phyloP scores from a whole-genome alignment of 441 rosid genomes.

The Populus hybrid region DNA sequence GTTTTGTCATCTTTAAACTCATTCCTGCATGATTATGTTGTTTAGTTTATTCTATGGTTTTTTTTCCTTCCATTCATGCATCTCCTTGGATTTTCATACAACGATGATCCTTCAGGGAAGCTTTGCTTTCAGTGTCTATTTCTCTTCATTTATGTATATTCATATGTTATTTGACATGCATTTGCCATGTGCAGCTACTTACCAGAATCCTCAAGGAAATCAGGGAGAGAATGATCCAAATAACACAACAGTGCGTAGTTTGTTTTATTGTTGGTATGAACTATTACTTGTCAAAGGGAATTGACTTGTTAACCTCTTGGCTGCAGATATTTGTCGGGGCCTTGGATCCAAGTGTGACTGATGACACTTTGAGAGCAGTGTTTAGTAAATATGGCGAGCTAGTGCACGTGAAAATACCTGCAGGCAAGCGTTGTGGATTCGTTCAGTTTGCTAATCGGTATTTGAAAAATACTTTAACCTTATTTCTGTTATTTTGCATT shows the following conservation, averaged over 20 bases:
- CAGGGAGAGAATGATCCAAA: constrained; percentile 89
- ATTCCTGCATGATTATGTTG: not conserved
- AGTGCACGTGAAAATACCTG: constrained; percentile 93
- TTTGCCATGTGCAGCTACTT: constrained; percentile 65
- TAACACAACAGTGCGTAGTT: constrained; percentile 91
- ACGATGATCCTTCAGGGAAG: no score
- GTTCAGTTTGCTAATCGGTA: constrained; percentile 94
- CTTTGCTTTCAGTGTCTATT: not conserved
- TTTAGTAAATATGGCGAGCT: constrained; percentile 90
- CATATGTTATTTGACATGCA: constrained; percentile 24
- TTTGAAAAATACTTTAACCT: not conserved
- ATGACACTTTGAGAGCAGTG: no score
- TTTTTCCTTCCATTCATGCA: not conserved
- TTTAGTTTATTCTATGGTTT: no score
- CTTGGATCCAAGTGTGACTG: no score
- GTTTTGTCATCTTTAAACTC: not conserved
- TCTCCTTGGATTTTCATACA: not conserved
- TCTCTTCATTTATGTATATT: not conserved
- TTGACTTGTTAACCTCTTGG: constrained; percentile 10
- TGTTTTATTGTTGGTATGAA: constrained; percentile 13
- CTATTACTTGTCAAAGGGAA: constrained; percentile 7
- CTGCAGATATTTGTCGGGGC: constrained; percentile 76
- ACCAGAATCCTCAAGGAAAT: constrained; percentile 65
- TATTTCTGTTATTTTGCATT: no score
- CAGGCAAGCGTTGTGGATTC: constrained; percentile 93